Evolutionary conservation across 2,329 filamentous ascomycete species (phyloP).

Genomic region (Biscogniauxia mediterranea): DNA sequence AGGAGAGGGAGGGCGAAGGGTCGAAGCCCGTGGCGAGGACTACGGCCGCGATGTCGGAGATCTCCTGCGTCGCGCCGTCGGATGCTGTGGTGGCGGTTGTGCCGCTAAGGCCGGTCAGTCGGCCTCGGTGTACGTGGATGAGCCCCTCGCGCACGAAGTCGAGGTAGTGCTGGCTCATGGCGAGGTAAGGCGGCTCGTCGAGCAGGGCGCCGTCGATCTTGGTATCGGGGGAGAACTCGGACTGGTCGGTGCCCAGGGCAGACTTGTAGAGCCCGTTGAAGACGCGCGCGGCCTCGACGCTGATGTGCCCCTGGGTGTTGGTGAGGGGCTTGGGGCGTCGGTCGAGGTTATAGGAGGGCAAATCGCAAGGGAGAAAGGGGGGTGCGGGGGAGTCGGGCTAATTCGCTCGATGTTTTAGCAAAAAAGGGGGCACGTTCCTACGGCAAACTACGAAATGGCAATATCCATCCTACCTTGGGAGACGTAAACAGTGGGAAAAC

Average conservation of each 20-base stretch:
- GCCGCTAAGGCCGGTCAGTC: slow-evolving; percentile 38
- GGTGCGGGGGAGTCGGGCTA: slow-evolving; percentile 49
- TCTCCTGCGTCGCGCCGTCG: slow-evolving; percentile 21
- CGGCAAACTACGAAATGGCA: neutral
- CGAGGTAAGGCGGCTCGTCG: slow-evolving; percentile 60
- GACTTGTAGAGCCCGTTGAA: slow-evolving; percentile 51
- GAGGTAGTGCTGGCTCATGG: slow-evolving; percentile 68
- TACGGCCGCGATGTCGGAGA: slow-evolving; percentile 63
- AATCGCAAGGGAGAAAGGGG: slow-evolving; percentile 70
- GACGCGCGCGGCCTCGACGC: slow-evolving; percentile 52
- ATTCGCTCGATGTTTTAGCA: slow-evolving; percentile 25
- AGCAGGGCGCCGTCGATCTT: slow-evolving; percentile 40
- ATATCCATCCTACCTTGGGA: slow-evolving; percentile 41
- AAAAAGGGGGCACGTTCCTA: slow-evolving; percentile 14
- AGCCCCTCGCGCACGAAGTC: slow-evolving; percentile 69
- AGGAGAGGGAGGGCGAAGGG: slow-evolving; percentile 61
- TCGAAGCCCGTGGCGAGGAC: slow-evolving; percentile 76
- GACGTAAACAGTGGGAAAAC: slow-evolving; percentile 61
- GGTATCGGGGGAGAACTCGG: slow-evolving; percentile 44
- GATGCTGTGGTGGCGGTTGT: slow-evolving; percentile 34
- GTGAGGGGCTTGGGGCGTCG: slow-evolving; percentile 57
- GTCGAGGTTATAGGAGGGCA: slow-evolving; percentile 68
- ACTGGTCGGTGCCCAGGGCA: slow-evolving; percentile 54
- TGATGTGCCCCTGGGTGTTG: slow-evolving; percentile 65
- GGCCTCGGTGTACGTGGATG: slow-evolving; percentile 52